These are phyloP conservation scores for Cladosporium sp. DNA, from an alignment of 2,329 filamentous ascomycete species.

Conservation along the genomic window DNA sequence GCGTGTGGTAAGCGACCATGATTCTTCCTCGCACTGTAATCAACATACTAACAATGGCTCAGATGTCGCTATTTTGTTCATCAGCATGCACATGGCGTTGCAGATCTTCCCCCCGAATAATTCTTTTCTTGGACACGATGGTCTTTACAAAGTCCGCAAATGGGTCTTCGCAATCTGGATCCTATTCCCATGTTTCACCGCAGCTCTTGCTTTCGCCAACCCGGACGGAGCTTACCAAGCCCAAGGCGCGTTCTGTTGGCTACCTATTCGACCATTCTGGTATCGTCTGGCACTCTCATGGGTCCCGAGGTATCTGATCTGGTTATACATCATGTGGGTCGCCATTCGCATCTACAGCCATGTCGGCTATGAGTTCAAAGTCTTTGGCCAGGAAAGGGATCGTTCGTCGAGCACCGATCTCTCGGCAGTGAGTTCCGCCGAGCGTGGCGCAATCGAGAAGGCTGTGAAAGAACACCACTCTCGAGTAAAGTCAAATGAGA, in stretches of 20 bases:
- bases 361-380: constrained; percentile 52
- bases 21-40: neutral
- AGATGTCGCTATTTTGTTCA: constrained; percentile 70
- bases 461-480: constrained; percentile 5
- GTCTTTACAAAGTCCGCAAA: constrained; percentile 67
- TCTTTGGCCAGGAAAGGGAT: constrained; percentile 37
- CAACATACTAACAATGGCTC: neutral
- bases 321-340: constrained; percentile 62
- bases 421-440: constrained; percentile 4
- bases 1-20: constrained; percentile 27
- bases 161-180: constrained; percentile 60
- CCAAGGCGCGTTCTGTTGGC: constrained; percentile 67
- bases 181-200: constrained; percentile 59
- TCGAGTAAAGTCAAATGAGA: neutral
- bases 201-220: constrained; percentile 64
- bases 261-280: constrained; percentile 68
- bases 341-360: constrained; percentile 72
- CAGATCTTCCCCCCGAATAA: constrained; percentile 64
- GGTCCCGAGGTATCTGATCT: constrained; percentile 72
- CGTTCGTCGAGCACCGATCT: constrained; percentile 14
- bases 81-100: constrained; percentile 70
- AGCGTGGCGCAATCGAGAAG: constrained; percentile 10
- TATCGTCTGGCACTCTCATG: constrained; percentile 67
- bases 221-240: constrained; percentile 57
- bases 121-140: constrained; percentile 52